Evolutionary conservation across 2,329 filamentous ascomycete species (phyloP).

Genomic region (Curvularia lunata): DNA sequence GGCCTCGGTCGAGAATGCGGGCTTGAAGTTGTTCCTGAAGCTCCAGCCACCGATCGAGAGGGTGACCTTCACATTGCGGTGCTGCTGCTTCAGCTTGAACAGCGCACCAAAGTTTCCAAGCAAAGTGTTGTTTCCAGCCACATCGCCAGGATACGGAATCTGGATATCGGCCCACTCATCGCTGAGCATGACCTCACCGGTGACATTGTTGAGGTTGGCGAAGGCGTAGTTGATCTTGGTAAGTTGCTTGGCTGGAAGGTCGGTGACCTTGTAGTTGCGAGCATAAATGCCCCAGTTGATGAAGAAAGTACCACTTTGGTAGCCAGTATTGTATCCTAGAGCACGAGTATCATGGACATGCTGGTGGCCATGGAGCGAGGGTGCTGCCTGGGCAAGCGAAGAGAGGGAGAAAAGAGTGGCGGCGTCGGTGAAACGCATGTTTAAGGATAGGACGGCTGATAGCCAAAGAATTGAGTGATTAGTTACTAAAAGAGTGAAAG

Average conservation of each 20-base stretch:
- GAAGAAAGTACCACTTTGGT: conserved; percentile 72
- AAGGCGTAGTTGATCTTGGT: conserved; percentile 92
- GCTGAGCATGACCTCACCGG: conserved; percentile 66
- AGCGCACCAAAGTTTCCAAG: conserved; percentile 82
- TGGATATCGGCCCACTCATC: conserved; percentile 51
- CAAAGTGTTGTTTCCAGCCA: conserved; percentile 67
- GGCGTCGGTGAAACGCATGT: conserved; percentile 29
- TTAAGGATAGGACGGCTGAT: conserved; percentile 34
- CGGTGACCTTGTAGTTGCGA: conserved; percentile 79
- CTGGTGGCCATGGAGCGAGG: conserved; percentile 9
- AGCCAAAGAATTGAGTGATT: conserved; percentile 14
- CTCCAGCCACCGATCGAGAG: conserved; percentile 84
- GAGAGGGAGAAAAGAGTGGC: conserved; percentile 28
- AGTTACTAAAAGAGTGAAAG: conserved; percentile 4
- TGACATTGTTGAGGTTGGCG: conserved; percentile 79
- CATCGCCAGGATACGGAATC: conserved; percentile 71
- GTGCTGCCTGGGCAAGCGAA: conserved; percentile 26
- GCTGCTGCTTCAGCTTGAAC: conserved; percentile 74
- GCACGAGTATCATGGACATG: conserved; percentile 8
- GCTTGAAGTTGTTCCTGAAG: conserved; percentile 77
- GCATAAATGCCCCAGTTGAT: conserved; percentile 83
- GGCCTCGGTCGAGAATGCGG: conserved; percentile 66
- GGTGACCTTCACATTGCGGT: conserved; percentile 77
- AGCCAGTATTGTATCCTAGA: conserved; percentile 48
- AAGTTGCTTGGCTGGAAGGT: conserved; percentile 79